Evolutionary conservation across 2,329 filamentous ascomycete genomes (phyloP).

Genomic region (Fusarium pseudoanthophilum): DNA sequence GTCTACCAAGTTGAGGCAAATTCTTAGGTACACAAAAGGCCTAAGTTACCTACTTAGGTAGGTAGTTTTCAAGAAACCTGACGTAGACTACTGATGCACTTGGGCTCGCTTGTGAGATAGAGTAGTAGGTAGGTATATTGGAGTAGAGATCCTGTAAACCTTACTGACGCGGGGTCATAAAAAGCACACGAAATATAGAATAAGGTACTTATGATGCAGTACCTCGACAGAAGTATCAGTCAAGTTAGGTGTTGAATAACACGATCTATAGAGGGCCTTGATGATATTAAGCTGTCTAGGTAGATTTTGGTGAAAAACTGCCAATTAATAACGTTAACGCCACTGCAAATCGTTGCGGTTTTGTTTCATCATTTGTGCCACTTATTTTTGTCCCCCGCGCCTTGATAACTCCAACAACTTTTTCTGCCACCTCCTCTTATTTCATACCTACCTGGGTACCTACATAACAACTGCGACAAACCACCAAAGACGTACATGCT

Average conservation of each 20-base stretch:
- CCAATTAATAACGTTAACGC: not conserved
- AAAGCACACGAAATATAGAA: not conserved
- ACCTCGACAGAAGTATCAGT: not conserved
- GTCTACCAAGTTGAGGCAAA: not conserved
- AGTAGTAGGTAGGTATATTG: no score
- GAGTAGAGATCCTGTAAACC: not conserved
- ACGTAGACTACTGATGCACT: not conserved
- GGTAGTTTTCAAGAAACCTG: not conserved
- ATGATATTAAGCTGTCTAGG: no score
- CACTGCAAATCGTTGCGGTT: not conserved
- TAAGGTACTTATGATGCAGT: not conserved
- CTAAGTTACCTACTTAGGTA: not conserved
- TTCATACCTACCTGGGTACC: not conserved
- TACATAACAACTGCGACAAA: not conserved
- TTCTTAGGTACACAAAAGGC: not conserved
- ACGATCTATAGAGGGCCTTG: not conserved
- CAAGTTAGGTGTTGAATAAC: not conserved
- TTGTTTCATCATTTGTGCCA: not conserved
- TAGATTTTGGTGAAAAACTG: not conserved
- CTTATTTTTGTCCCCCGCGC: constrained; percentile 17
- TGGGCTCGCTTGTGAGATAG: not conserved
- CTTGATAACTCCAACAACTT: constrained; percentile 11
- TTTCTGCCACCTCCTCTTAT: constrained; percentile 1
- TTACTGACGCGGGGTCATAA: not conserved
- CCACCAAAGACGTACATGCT: constrained; percentile 42